Evolutionary conservation across 306 rosid species (phyloP), one percentile per base, ranked within the genome.

Genomic region (Rosa rugosa): DNA sequence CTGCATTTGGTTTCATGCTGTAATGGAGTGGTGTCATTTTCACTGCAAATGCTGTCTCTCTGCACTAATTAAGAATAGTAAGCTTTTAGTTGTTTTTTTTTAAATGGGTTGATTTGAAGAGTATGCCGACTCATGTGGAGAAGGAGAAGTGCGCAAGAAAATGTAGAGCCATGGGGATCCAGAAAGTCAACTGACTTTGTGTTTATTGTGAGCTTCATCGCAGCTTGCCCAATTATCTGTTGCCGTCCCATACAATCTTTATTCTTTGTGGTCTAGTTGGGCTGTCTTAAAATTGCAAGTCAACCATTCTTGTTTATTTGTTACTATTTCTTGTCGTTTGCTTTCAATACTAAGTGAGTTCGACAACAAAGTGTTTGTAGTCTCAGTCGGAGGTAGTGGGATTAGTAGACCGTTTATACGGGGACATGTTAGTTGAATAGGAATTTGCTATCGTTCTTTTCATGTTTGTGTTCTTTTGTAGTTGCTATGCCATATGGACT

Each of bases 161-260:
- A 46, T 17, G 63, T 25, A 73, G 80, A 82, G 82, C 78, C 83
- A 44, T 76, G 59, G 79, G 41, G 56, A 75, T 80, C 14, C 47
- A 41, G 64, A 73, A 81, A 84, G 87, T 88, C 91, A 82, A 91
- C 84, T 76, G 81, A 71, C 77, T 73, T 80, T 80, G 76, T 79
- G 77, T 71, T 49, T 69, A 36, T 63, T 79, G 77, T 73, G 74
- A 83, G 59, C 81, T 47, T 83, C 41, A 75, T 85, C 40, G 86
- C 65, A 81, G 76, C 67, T 27, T 72, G 65, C 84, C 53, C 80
- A 79, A 67, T 79, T 49, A 69, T 53, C 25, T 46, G 38, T 75
- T 44, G 14, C 71, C 6, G 44, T 71, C 68, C 65, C 76, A 60
- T 60, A 46, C 38, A 73, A 5, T 86, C 79, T 53, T 57, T 72